Conservation (phyloP, 371 early-diverging fungal species). For the Amoeboaphelidium occidentale region DNA sequence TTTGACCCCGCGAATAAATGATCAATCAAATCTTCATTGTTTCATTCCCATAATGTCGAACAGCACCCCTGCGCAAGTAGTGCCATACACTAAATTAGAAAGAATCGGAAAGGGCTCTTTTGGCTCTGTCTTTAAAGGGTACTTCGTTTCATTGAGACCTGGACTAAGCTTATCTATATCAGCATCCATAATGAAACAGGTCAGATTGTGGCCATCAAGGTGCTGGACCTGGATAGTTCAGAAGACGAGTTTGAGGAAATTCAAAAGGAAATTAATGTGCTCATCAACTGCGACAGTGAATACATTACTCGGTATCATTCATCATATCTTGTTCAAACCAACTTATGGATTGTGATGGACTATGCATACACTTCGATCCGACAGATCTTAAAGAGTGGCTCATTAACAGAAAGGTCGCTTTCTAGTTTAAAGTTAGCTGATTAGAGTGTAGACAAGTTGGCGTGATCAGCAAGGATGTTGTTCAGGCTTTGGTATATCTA, state of each 20-base stretch:
- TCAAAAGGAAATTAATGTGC: slow-evolving; percentile 65
- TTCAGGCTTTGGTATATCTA: slow-evolving; percentile 65
- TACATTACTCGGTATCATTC: slow-evolving; percentile 85
- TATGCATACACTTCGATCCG: slow-evolving; percentile 86
- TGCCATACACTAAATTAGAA: neutral
- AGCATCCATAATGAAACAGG: slow-evolving; percentile 11
- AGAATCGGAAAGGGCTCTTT: slow-evolving; percentile 17
- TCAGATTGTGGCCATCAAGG: slow-evolving; percentile 62
- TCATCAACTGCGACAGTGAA: slow-evolving; percentile 30
- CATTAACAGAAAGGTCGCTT: neutral
- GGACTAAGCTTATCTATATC: neutral
- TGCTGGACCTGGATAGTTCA: slow-evolving; percentile 80
- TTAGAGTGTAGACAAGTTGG: slow-evolving; percentile 69
- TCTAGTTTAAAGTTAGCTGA: slow-evolving; percentile 50
- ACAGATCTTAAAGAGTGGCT: slow-evolving; percentile 31
- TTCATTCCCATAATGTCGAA: too few relatives aligned
- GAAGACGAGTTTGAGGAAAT: slow-evolving; percentile 90
- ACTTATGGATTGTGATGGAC: slow-evolving; percentile 94
- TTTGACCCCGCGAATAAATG: too few relatives aligned
- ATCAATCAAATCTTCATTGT: too few relatives aligned
- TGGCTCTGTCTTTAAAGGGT: slow-evolving; percentile 13
- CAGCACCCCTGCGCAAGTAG: too few relatives aligned
- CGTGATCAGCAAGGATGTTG: slow-evolving; percentile 59
- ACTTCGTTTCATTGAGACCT: neutral
- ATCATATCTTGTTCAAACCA: slow-evolving; percentile 61